Base-by-base conservation (phyloP, 1,284 basidiomycete species). In the Somion occarium region DNA sequence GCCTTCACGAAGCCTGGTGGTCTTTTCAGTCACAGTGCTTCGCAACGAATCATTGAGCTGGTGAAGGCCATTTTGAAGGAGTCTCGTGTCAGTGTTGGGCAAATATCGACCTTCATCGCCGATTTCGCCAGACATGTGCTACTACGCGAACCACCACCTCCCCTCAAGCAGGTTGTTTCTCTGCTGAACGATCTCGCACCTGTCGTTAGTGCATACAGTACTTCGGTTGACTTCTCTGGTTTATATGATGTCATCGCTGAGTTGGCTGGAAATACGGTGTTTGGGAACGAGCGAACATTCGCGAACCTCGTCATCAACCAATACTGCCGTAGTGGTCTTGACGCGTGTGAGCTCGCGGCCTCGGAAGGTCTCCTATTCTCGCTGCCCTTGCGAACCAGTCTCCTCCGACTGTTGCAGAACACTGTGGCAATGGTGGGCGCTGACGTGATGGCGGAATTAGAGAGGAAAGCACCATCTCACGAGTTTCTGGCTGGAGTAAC, bases 1-100 rank as follows among this genome's bases (percentile, higher is more conserved):
- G 71, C 73, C 0, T 87, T 80, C 59, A 75, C 77, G 3, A 65
- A 66, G 24, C 71, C 74, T 5, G 88, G 87, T 2, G 87, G 86
- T 0, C 67, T 72, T 18, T 60, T 88, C 0, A 70, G 74, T 0
- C 59, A 72, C 22, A 58, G 68, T 3, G 71, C 80, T 2, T 73
- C 77, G 5, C 70, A 73, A 24, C 74, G 79, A 20, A 72, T 76
- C 1, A 65, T 88, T 24, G 85, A 88, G 19, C 69, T 88, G 27
- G 73, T 81, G 11, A 80, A 77, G 52, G 61, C 71, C 9, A 69
- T 88, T 44, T 68, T 90, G n/a, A 79, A 77, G 58, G 84, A 87
- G 23, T 64, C 72, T 2, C 63, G 69, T 26, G 60, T 68, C 5
- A 68, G 66, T 48, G 64, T 67, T 15, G 68, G 72, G 11, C 61